These are phyloP conservation scores for Sugiyamaella lignohabitans DNA, from an alignment of 805 yeast genomes.

Conservation along the genomic window DNA sequence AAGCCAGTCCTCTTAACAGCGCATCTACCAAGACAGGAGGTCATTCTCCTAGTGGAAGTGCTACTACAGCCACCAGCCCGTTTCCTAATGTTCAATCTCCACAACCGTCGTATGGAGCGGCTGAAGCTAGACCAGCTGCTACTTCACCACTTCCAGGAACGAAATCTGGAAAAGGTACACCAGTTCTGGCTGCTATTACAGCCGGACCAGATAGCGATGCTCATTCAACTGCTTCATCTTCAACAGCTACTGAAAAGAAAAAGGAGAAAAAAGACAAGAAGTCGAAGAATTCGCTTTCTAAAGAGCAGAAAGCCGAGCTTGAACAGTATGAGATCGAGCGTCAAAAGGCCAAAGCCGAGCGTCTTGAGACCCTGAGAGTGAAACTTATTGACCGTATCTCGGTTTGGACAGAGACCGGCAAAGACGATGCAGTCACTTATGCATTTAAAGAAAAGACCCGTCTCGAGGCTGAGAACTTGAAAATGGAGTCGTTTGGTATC, in stretches of 20 bases:
- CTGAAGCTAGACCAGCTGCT: background rate
- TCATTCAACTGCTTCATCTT: constrained; percentile 15
- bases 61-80: constrained; percentile 1
- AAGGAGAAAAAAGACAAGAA: constrained; percentile 30
- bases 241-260: constrained; percentile 18
- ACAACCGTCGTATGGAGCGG: background rate
- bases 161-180: background rate
- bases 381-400: constrained; percentile 52
- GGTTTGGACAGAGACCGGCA: constrained; percentile 54
- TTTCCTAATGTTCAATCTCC: background rate
- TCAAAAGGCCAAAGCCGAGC: constrained; percentile 54
- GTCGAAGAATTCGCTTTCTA: constrained; percentile 27
- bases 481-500: constrained; percentile 92
- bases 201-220: constrained; percentile 10
- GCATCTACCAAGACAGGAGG: background rate
- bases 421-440: constrained; percentile 52
- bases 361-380: constrained; percentile 53
- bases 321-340: constrained; percentile 76
- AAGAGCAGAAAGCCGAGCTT: constrained; percentile 44
- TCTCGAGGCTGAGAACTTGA: constrained; percentile 83
- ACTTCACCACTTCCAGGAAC: background rate
- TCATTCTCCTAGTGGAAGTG: constrained; percentile 6
- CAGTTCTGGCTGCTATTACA: constrained; percentile 12
- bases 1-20: constrained; percentile 2
- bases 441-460: constrained; percentile 60